Percentiles rank a stretch among this genome's conserved stretches.
phyloP scores from a whole-genome alignment of 2,329 filamentous ascomycete species.

The Dissoconium aciculare region DNA sequence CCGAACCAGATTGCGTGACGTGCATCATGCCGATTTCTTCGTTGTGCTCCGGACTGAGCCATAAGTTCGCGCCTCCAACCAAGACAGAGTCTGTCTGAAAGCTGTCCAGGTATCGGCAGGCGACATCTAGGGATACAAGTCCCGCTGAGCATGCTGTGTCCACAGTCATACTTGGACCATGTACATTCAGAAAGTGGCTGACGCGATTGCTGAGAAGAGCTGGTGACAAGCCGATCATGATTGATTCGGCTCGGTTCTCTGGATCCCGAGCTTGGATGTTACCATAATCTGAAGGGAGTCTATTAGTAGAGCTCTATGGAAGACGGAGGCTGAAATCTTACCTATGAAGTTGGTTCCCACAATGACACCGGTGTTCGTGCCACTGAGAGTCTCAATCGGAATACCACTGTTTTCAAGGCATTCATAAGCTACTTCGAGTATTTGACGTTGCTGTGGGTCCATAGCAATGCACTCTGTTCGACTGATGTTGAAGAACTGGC shows the following conservation, averaged over 20 bases:
- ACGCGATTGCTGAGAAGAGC: constrained; percentile 1
- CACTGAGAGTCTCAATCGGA: not conserved
- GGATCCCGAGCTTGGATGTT: constrained; percentile 2
- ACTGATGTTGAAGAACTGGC: not conserved
- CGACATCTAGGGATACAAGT: constrained; percentile 8
- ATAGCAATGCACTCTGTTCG: not conserved
- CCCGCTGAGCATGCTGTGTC: constrained; percentile 8
- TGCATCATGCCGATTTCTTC: constrained; percentile 1
- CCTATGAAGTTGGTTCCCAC: not conserved
- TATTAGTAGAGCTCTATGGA: not conserved
- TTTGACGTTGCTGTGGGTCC: constrained; percentile 4
- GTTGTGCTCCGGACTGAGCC: constrained; percentile 7
- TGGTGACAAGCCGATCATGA: not conserved
- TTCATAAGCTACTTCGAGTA: constrained; percentile 5
- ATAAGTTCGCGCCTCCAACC: constrained; percentile 11
- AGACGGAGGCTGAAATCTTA: not conserved
- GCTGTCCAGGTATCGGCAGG: constrained; percentile 5
- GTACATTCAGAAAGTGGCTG: constrained; percentile 7
- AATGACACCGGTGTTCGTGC: not conserved
- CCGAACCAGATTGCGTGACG: not conserved
- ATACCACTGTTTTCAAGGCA: constrained; percentile 1
- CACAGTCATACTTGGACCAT: constrained; percentile 8
- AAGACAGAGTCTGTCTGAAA: constrained; percentile 4
- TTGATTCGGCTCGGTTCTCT: not conserved
- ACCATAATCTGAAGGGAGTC: constrained; percentile 1